Evolutionary conservation across 129 eudicot genomes (phyloP).

Genomic region (Flaveria robusta): DNA sequence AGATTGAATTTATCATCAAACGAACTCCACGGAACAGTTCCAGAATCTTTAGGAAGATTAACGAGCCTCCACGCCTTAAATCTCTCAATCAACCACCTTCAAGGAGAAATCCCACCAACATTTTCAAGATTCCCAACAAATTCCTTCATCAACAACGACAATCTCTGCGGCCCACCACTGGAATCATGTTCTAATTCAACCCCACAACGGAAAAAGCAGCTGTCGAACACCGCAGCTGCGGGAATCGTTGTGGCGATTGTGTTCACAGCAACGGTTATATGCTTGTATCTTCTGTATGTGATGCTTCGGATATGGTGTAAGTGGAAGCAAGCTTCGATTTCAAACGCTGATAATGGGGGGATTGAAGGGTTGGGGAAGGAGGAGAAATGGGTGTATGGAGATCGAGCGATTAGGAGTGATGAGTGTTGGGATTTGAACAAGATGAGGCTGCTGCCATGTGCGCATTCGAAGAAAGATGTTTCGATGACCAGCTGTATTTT

Average conservation of each 20-base stretch:
- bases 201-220: constrained; percentile 37
- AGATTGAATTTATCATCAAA: constrained; percentile 75
- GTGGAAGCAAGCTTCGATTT: constrained; percentile 76
- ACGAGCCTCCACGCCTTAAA: constrained; percentile 77
- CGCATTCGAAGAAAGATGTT: constrained; percentile 40
- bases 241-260: constrained; percentile 87
- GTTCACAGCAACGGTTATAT: constrained; percentile 71
- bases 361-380: constrained; percentile 41
- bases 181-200: constrained; percentile 43
- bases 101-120: constrained; percentile 66
- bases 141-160: constrained; percentile 58
- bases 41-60: constrained; percentile 69
- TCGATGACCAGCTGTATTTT: constrained; percentile 45
- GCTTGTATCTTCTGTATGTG: constrained; percentile 66
- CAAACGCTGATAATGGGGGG: constrained; percentile 42
- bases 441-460: constrained; percentile 41
- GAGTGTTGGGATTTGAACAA: constrained; percentile 62
- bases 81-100: constrained; percentile 67
- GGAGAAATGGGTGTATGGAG: constrained; percentile 70
- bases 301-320: constrained; percentile 89
- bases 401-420: constrained; percentile 46
- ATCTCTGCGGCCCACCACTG: constrained; percentile 76
- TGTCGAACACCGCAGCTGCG: constrained; percentile 63
- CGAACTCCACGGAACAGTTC: constrained; percentile 61
- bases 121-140: constrained; percentile 67